Base-by-base conservation (phyloP, 208 protist species). In the Crithidia expoeki region DNA sequence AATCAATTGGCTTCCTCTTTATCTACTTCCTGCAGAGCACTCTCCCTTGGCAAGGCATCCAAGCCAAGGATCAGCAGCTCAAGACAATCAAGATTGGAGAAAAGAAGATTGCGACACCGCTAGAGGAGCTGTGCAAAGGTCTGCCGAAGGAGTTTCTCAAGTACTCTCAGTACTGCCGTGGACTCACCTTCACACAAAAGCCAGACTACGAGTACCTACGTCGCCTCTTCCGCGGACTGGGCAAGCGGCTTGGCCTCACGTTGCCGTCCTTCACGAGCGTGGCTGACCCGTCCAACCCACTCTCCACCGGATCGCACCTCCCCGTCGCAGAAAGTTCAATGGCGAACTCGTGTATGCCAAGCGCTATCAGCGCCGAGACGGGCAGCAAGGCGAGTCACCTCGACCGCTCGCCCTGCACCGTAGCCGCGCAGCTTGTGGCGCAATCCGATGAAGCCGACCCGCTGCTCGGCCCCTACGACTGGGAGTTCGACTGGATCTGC, bases 1-100 rank as follows among this genome's bases (percentile, higher is more conserved):
- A 98, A 79, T 90, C 94, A 12, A 83, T 98, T 30, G 94, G 94
- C 1, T 97, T 97, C 79, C 79, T 98, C 32, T 74, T 98, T 40
- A 79, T 98, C 32, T 98, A 98, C 69, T 98, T 98, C 61, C 59
- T 96, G 30, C 82, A 81, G n/a, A 91, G 95, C n/a, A 81, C 38
- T 3, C 81, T 98, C 2, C 96, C 96, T 4, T 98, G 96, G 95
- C 96, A 98, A 57, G 96, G 96, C 16, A 85, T 98, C 27, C 83
- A 84, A 32, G 91, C 80, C 12, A 79, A 84, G 57, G 88, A 94
- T 46, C 73, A 80, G 74, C 79, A 81, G 36, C 68, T 85, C n/a
- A 96, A 95, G 79, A 89, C 85, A 14, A 80, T 85, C 46, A 78
- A 83, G 50, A 95, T 96, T 52, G 92, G 89, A 6, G 86, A 94